phyloP scores from a whole-genome alignment of 352 stramenopile genomes.

The Plasmopara halstedii region DNA sequence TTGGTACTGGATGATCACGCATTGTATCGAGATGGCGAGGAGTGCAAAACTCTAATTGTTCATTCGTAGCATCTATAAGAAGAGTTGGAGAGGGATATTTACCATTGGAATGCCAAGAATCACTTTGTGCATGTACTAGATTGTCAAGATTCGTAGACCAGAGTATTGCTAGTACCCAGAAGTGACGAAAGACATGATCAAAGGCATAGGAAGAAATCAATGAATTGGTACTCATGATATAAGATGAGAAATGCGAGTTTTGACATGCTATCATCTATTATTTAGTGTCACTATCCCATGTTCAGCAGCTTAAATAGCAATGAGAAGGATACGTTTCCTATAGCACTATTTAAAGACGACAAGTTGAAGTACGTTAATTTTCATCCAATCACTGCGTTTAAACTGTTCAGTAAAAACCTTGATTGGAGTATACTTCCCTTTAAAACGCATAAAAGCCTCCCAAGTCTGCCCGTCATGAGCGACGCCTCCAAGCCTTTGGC shows the following conservation, averaged over 20 bases:
- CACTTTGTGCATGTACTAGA: constrained; percentile 17
- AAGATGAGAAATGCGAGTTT: too few species aligned
- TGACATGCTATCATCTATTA: too few species aligned
- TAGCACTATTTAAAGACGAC: too few species aligned
- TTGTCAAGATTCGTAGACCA: too few species aligned
- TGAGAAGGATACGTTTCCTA: too few species aligned
- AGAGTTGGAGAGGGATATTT: constrained; percentile 22
- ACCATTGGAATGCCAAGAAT: constrained; percentile 41
- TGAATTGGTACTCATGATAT: too few species aligned
- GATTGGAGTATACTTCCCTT: constrained; percentile 5
- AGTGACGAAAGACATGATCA: too few species aligned
- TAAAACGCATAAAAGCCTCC: constrained; percentile 5
- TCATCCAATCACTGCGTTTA: constrained; percentile 8
- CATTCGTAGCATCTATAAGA: constrained; percentile 31
- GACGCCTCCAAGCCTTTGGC: constrained; percentile 14
- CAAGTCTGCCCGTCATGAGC: constrained; percentile 16
- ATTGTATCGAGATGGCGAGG: constrained; percentile 52
- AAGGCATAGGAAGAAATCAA: too few species aligned
- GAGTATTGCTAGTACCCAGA: too few species aligned
- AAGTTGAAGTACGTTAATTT: too few species aligned
- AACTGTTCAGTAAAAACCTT: constrained; percentile 1
- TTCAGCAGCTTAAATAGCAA: too few species aligned
- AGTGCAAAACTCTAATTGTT: constrained; percentile 34
- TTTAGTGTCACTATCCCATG: too few species aligned
- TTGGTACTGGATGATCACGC: constrained; percentile 45